Base-by-base conservation (phyloP, 441 rosid species). In the Hura crepitans region DNA sequence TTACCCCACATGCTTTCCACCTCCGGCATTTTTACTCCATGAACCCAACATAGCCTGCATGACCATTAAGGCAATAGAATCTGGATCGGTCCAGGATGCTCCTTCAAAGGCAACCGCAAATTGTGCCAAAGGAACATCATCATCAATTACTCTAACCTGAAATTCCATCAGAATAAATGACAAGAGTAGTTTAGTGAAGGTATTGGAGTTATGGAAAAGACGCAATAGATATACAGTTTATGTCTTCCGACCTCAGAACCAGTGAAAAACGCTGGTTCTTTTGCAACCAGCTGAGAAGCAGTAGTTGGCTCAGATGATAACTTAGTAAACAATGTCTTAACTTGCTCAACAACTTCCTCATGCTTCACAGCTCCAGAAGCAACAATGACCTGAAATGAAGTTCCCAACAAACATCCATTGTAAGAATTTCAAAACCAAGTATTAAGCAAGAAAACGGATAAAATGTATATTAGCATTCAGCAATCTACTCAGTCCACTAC, bases 1-100 rank as follows among this genome's bases (percentile, higher is more conserved):
- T 85, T 73, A 96, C 99, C 99, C 99, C 97, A 89, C 87, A 83
- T 96, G 99, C 77, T 93, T 96, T 78, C 99, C 99, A 60, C 97
- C 96, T 45, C 90, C 90, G 22, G 88, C 83, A 74, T 59, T 84
- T 77, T 91, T 93, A 79, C 83, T 93, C 96, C 97, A 93, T 25
- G 99, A 93, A 72, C 99, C 99, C 81, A 96, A 76, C 96, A 96
- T 89, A 15, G 94, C 86, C 74, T 96, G 99, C 93, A 96, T 89
- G 69, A 96, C 97, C 99, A 96, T 93, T 66, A 96, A 80, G 47
- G 96, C 85, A 74, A 91, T 81, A 50, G 98, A 91, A 85, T 96
- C 99, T 71, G 99, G 98, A 78, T 96, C 99, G 9, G 92, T 88
- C 99, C 99, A 96, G 53, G 99, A 83, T 72, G 98, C 96, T 81